Percentiles rank a stretch among this genome's conserved stretches.
phyloP scores from a whole-genome alignment of 306 rosid species.

The Carpinus viminea region DNA sequence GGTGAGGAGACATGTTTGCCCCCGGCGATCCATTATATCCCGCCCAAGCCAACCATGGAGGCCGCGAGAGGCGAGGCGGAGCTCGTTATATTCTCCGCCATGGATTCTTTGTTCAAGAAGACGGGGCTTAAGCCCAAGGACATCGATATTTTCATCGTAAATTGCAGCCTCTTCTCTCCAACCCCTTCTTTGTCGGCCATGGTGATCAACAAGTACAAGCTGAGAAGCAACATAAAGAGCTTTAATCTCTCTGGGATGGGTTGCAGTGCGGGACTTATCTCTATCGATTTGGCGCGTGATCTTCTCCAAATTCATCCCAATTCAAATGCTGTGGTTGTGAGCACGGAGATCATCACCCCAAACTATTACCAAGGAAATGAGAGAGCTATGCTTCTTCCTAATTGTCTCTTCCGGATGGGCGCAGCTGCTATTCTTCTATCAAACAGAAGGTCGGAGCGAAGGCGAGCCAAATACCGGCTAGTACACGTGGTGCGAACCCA shows the following conservation, averaged over 20 bases:
- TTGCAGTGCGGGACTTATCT: constrained; percentile 84
- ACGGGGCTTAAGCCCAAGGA: constrained; percentile 84
- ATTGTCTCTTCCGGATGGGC: constrained; percentile 93
- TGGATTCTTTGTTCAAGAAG: constrained; percentile 59
- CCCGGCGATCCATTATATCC: constrained; percentile 78
- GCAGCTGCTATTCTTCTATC: constrained; percentile 86
- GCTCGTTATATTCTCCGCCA: constrained; percentile 79
- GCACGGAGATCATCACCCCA: constrained; percentile 90
- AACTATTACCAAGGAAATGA: constrained; percentile 92
- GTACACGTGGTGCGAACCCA: constrained; percentile 84
- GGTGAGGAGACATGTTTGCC: constrained; percentile 90
- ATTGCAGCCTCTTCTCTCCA: constrained; percentile 86
- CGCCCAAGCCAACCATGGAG: constrained; percentile 91
- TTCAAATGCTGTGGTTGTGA: constrained; percentile 78
- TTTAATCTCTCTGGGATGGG: constrained; percentile 97
- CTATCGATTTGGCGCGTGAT: constrained; percentile 86
- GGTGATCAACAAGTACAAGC: constrained; percentile 85
- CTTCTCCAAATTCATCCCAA: constrained; percentile 90
- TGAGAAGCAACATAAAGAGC: constrained; percentile 77
- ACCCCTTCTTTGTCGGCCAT: constrained; percentile 89
- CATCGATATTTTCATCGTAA: constrained; percentile 77
- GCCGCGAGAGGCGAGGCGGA: constrained; percentile 81
- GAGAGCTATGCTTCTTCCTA: constrained; percentile 93
- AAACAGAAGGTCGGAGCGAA: constrained; percentile 50
- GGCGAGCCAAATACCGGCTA: constrained; percentile 69